Percentiles rank a stretch among this genome's conserved stretches.
phyloP scores from a whole-genome alignment of 805 yeast genomes.

The Saccharomycopsis fermentans region DNA sequence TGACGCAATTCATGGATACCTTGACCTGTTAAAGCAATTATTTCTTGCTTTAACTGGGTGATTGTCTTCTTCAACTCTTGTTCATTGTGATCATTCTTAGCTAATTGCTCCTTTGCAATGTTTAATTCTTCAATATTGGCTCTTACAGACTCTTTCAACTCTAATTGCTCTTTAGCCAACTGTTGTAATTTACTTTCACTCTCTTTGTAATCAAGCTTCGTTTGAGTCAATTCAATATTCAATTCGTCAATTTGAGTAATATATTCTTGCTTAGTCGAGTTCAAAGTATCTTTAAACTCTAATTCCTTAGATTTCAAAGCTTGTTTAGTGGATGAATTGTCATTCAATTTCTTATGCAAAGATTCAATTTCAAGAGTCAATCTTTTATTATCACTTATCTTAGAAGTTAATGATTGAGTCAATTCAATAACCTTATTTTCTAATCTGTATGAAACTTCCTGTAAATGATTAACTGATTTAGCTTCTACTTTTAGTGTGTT shows the following conservation, averaged over 20 bases:
- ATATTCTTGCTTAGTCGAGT: constrained; percentile 37
- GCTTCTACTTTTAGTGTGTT: constrained; percentile 70
- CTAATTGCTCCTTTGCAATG: constrained; percentile 46
- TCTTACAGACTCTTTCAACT: constrained; percentile 53
- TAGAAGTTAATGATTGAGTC: constrained; percentile 71
- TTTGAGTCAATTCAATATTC: constrained; percentile 44
- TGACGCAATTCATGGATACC: constrained; percentile 11
- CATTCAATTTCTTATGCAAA: constrained; percentile 42
- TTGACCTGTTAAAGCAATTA: constrained; percentile 29
- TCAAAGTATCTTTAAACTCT: constrained; percentile 39
- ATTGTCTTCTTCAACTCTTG: constrained; percentile 57
- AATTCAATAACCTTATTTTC: constrained; percentile 97
- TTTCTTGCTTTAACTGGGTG: constrained; percentile 35
- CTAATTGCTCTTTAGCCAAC: constrained; percentile 49
- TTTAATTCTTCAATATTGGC: constrained; percentile 52
- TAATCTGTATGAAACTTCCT: constrained; percentile 84
- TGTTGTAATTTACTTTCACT: constrained; percentile 53
- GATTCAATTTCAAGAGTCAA: constrained; percentile 50
- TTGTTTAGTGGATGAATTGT: constrained; percentile 43
- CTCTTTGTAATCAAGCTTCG: constrained; percentile 45
- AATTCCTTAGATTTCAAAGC: constrained; percentile 44
- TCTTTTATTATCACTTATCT: constrained; percentile 72
- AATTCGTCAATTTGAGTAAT: constrained; percentile 37
- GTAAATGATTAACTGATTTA: constrained; percentile 78
- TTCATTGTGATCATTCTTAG: constrained; percentile 52